Percentiles rank a stretch among this genome's conserved stretches.
Evolutionary conservation across 306 rosid genomes (phyloP).

Genomic region (Crotalaria pallida): DNA sequence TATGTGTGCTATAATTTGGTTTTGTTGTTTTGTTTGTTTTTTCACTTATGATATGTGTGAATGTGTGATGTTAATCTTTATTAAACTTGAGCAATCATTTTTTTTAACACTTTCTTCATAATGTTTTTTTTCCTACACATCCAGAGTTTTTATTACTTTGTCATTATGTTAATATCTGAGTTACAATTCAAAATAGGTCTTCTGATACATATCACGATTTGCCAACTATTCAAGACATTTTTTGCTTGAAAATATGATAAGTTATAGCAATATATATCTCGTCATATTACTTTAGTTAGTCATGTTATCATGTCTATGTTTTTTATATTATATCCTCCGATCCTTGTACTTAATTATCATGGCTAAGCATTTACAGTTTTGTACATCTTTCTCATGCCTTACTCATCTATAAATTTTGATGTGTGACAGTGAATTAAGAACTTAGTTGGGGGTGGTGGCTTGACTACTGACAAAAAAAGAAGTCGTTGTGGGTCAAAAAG

Average conservation of each 20-base stretch:
- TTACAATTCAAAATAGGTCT: background rate
- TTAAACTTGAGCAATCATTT: background rate
- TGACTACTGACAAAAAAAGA: no score
- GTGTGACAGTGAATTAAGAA: no score
- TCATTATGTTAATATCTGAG: background rate
- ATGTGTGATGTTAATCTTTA: background rate
- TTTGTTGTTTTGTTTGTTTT: background rate
- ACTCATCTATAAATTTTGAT: no score
- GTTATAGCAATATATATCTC: background rate
- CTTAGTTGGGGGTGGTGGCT: no score
- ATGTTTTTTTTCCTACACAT: background rate
- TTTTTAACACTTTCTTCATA: no score
- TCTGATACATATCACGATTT: background rate
- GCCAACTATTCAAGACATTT: background rate
- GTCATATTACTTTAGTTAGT: no score
- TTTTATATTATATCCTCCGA: background rate
- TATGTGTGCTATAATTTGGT: background rate
- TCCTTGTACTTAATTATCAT: constrained; percentile 17
- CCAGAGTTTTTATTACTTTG: background rate
- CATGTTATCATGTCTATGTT: no score
- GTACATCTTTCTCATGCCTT: no score
- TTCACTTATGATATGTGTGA: background rate
- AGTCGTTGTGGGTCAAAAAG: no score
- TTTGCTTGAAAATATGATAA: background rate
- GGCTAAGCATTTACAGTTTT: no score